phyloP scores from a whole-genome alignment of 768 basidiomycete species.

The Suillus brevipes region DNA sequence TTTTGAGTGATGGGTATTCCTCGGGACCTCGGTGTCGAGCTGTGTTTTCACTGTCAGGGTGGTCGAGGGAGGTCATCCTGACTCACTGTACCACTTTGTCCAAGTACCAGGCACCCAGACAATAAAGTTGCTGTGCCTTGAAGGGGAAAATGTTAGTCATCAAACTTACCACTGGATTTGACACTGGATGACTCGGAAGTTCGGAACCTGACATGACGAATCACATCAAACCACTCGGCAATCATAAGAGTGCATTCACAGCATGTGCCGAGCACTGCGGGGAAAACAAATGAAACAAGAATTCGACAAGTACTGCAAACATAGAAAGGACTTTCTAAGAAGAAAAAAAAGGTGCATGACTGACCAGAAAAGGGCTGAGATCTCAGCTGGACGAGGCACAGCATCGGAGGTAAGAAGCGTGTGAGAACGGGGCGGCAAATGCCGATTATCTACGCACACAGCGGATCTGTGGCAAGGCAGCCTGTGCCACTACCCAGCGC shows the following conservation, averaged over 20 bases:
- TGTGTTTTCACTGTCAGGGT: background rate
- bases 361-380: too few species aligned
- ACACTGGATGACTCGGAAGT: conserved; percentile 3
- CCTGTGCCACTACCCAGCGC: conserved; percentile 20
- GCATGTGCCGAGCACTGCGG: background rate
- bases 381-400: background rate
- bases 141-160: background rate
- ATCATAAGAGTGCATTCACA: background rate
- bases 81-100: background rate
- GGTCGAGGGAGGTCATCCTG: background rate
- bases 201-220: conserved; percentile 1
- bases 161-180: conserved; percentile 1
- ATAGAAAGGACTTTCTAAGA: background rate
- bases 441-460: conserved; percentile 15
- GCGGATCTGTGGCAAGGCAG: conserved; percentile 15
- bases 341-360: background rate
- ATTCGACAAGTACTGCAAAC: background rate
- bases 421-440: conserved; percentile 7
- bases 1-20: background rate
- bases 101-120: background rate
- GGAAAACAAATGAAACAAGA: background rate
- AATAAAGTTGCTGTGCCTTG: background rate
- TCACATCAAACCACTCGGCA: background rate
- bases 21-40: conserved; percentile 15
- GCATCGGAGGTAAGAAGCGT: conserved; percentile 2